Evolutionary conservation across 352 stramenopile genomes (phyloP), one percentile per base, ranked within the genome.

Genomic region (Phytopythium ostracodes): DNA sequence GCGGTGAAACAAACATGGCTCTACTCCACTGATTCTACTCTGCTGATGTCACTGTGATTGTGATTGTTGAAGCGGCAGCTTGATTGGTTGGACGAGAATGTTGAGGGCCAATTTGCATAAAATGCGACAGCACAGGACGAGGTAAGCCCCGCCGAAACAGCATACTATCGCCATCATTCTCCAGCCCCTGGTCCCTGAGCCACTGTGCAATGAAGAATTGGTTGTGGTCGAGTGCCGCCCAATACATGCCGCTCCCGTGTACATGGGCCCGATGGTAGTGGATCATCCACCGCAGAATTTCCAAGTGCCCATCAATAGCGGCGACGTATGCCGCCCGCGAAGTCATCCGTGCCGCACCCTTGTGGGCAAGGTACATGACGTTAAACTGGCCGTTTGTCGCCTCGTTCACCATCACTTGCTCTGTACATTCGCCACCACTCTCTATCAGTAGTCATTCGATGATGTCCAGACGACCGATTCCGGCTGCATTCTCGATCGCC

Each of bases 251-350:
- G 60, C n/a, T n/a, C n/a, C n/a, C 55, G 47, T 59, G 60, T 24
- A 75, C 71, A 8, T 59, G 36, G 6, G 68, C 68, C 8, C 57
- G 61, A 52, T 72, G 70, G 43, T 69, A 47, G 18, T 62, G 60
- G 40, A 75, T 64, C 12, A 76, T 57, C 62, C 65, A 76, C 46
- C 66, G 56, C 18, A 73, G 42, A 40, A 76, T 76, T 60, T 76
- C 65, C 56, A 76, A 60, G 33, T 71, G 69, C 1, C 69, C 69
- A 58, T 58, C 57, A n/a, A 56, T 61, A n/a, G 66, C 63, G 22
- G 69, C 69, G 27, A 66, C 63, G 40, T 62, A 62, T 22, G 68
- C 67, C 25, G 70, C 59, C 29, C 72, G 54, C 1, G 61, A 50
- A 31, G 60, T 31, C 25, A 24, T 10, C 6, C 9, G 14, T 27